phyloP scores from a whole-genome alignment of 495 filamentous ascomycete species.

The Penicillium chermesinum region DNA sequence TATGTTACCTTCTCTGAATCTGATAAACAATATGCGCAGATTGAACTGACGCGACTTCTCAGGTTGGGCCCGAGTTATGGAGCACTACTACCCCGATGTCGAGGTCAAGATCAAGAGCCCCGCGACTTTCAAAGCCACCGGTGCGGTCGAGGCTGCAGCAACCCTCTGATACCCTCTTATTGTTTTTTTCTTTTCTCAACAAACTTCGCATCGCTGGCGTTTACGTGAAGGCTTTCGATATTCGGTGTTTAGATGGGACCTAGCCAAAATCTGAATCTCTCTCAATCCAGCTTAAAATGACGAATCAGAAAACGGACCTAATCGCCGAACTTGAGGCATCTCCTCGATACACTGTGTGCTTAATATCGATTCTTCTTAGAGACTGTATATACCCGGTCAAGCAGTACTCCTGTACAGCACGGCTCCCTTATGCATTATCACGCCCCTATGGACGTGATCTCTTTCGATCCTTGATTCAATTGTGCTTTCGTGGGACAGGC shows the following conservation, averaged over 20 bases:
- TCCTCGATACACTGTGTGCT: too few relatives aligned
- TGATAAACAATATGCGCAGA: not conserved
- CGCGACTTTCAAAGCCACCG: constrained; percentile 57
- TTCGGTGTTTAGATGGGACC: not conserved
- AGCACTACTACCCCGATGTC: constrained; percentile 66
- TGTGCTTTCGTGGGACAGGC: too few relatives aligned
- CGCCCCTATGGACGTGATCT: too few relatives aligned
- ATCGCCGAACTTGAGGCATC: too few relatives aligned
- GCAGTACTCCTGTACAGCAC: too few relatives aligned
- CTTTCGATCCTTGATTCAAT: too few relatives aligned
- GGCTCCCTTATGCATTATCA: too few relatives aligned
- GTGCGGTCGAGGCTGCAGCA: constrained; percentile 66
- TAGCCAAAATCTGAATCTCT: too few relatives aligned
- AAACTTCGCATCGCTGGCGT: constrained; percentile 2
- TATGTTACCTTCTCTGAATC: constrained; percentile 36
- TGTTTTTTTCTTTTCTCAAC: not conserved
- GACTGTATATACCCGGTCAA: too few relatives aligned
- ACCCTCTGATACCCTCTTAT: constrained; percentile 49
- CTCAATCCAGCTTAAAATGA: too few relatives aligned
- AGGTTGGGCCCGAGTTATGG: constrained; percentile 73
- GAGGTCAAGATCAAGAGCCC: constrained; percentile 55
- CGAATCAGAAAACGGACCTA: too few relatives aligned
- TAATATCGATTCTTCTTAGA: too few relatives aligned
- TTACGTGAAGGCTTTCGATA: not conserved
- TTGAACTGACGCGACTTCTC: not conserved